Conservation (phyloP, 2,329 filamentous ascomycete species). For the Cordyceps tenuipes region DNA sequence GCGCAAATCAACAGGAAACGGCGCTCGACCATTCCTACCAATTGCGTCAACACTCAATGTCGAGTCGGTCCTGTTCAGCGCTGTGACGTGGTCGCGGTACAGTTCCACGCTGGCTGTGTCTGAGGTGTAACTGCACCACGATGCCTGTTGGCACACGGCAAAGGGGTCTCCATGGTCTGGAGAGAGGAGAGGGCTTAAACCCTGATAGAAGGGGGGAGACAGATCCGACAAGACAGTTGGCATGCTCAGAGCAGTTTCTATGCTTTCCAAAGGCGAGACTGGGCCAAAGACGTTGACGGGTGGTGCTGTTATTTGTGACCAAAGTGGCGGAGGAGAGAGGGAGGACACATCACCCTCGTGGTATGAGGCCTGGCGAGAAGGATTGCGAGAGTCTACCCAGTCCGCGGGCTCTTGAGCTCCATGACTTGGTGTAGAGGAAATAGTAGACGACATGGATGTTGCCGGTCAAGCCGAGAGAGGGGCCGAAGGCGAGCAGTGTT, state of each 20-base stretch:
- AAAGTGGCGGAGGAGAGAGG: not conserved
- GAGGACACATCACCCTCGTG: not conserved
- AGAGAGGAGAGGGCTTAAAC: not conserved
- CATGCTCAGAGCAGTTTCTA: not conserved
- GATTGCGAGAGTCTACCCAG: not conserved
- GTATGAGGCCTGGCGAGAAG: conserved; percentile 4
- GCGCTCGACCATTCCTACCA: not conserved
- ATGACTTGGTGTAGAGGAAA: not conserved
- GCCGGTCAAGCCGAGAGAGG: not conserved
- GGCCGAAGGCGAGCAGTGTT: not conserved
- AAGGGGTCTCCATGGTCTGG: not conserved
- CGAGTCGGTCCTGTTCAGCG: not conserved
- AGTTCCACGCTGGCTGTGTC: conserved; percentile 1
- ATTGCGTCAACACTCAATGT: not conserved
- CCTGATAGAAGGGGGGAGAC: not conserved
- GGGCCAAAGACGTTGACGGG: not conserved
- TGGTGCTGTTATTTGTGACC: not conserved
- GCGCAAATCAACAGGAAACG: not conserved
- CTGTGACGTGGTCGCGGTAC: not conserved
- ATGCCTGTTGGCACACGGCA: not conserved
- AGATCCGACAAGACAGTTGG: not conserved
- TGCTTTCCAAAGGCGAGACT: not conserved
- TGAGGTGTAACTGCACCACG: not conserved
- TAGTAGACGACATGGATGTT: conserved; percentile 7
- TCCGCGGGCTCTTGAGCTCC: not conserved